Base-by-base conservation (phyloP, 306 rosid genomes). In the Citrullus mucosospermus region DNA sequence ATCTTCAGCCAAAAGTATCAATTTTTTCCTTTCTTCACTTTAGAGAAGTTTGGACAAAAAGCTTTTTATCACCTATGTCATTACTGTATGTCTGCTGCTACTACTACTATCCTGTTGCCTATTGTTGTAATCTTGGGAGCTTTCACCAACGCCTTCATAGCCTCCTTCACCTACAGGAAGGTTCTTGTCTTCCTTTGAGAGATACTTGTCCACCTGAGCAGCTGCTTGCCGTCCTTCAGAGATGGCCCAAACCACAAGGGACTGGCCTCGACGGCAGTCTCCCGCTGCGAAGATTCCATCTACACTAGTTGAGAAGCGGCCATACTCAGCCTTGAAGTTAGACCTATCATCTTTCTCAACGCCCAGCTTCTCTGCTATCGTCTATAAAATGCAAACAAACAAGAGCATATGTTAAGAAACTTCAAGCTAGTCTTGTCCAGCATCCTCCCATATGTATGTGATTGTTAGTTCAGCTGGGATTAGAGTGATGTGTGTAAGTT, bases 191-290 rank as follows among this genome's bases (percentile, higher is more conserved):
- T 84, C 81, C 48, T 34, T 53, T 2, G 77, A 13, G 5, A 95
- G 90, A 78, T 82, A 91, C 15, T 80, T 87, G 85, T 95, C 97
- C 2, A 95, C 97, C 82, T 80, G 91, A 46, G 91, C 81, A 2
- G 97, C 99, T 0, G 92, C 92, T 88, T 95, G 97, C 44, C 97
- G 83, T 28, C 99, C 97, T 86, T 92, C 96, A 4, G 95, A 87
- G 80, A 95, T 95, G 50, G 99, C 99, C 97, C 97, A 95, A 4
- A 95, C 99, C 69, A 95, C 97, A 59, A 95, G 79, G 17, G 99
- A 95, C 75, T 95, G 99, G 34, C 99, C 97, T 0, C 99, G 91
- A 17, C 97, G 92, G 68, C 99, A 95, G 79, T 95, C 99, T 2
- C 99, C 97, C 0, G 97, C 97, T 0, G 97, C 99, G 80, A 95